phyloP scores from a whole-genome alignment of 192 early-diverging fungal species.

The Coemansia sp. region DNA sequence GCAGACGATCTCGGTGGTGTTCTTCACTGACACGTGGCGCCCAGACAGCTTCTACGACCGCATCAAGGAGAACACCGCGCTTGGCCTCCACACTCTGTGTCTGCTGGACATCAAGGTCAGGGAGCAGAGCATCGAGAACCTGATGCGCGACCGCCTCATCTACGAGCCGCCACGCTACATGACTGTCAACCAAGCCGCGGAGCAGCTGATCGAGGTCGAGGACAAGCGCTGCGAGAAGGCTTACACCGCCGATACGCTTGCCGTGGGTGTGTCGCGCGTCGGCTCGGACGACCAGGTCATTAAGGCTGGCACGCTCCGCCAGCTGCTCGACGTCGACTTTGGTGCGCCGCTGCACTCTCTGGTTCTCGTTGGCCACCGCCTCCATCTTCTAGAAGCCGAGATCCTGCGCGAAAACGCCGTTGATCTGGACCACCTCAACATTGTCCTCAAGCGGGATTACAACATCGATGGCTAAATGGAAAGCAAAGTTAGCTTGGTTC shows the following conservation, averaged over 20 bases:
- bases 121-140: constrained; percentile 93
- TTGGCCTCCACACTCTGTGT: constrained; percentile 93
- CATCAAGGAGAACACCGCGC: constrained; percentile 78
- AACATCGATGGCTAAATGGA: constrained; percentile 35
- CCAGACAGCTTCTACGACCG: constrained; percentile 97
- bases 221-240: constrained; percentile 72
- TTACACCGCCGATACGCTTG: constrained; percentile 77
- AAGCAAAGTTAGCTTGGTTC: too few relatives aligned
- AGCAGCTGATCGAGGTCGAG: constrained; percentile 92
- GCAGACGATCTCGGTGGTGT: constrained; percentile 97
- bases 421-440: constrained; percentile 62
- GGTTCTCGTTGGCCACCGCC: constrained; percentile 79
- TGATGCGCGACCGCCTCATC: constrained; percentile 88
- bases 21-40: constrained; percentile 95
- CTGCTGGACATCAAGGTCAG: constrained; percentile 98
- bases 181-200: constrained; percentile 90
- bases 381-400: constrained; percentile 94
- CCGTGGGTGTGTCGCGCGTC: constrained; percentile 88
- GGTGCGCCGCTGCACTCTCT: constrained; percentile 93
- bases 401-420: constrained; percentile 77
- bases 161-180: constrained; percentile 98
- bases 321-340: constrained; percentile 85
- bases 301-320: constrained; percentile 79
- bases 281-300: constrained; percentile 83
- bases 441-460: constrained; percentile 66